Evolutionary conservation across 345 rosid species (phyloP).

Genomic region (Gossypium anomalum): DNA sequence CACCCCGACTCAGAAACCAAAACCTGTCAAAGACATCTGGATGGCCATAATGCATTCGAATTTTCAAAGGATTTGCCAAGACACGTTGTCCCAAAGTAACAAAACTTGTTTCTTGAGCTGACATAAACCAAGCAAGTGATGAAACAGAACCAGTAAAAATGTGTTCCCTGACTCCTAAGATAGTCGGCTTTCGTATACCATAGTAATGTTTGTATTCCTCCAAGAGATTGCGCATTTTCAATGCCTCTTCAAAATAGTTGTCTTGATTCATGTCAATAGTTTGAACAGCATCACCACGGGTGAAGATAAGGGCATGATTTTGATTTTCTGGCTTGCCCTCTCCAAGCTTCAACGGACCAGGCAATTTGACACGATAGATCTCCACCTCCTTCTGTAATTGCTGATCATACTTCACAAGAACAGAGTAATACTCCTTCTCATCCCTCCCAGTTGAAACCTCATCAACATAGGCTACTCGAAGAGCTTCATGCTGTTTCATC

Average conservation of each 20-base stretch:
- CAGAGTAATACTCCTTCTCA: slow-evolving; percentile 76
- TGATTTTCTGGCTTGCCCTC: slow-evolving; percentile 99
- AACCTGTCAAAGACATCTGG: slow-evolving; percentile 98
- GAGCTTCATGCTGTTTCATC: slow-evolving; percentile 87
- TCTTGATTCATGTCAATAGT: slow-evolving; percentile 99
- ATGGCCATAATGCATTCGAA: slow-evolving; percentile 98
- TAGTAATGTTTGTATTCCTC: slow-evolving; percentile 72
- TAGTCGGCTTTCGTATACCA: slow-evolving; percentile 77
- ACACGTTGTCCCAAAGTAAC: slow-evolving; percentile 98
- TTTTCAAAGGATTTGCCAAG: slow-evolving; percentile 90
- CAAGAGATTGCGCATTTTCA: slow-evolving; percentile 90
- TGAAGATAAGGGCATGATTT: slow-evolving; percentile 92
- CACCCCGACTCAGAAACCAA: slow-evolving; percentile 96
- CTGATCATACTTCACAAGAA: slow-evolving; percentile 88
- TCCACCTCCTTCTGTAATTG: slow-evolving; percentile 78
- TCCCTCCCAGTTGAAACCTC: slow-evolving; percentile 48
- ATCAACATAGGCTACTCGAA: slow-evolving; percentile 93
- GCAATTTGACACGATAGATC: slow-evolving; percentile 85
- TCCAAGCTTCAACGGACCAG: slow-evolving; percentile 94
- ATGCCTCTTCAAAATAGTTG: slow-evolving; percentile 96
- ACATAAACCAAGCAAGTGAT: slow-evolving; percentile 91
- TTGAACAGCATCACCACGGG: slow-evolving; percentile 96
- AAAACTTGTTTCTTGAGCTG: slow-evolving; percentile 83
- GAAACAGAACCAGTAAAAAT: slow-evolving; percentile 97
- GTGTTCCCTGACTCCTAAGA: slow-evolving; percentile 94